A percentile compares a stretch with the other conserved stretches of the same genome.
These are phyloP conservation scores for Scedosporium minutisporum DNA, from an alignment of 2,329 filamentous ascomycete genomes.

Conservation along the genomic window DNA sequence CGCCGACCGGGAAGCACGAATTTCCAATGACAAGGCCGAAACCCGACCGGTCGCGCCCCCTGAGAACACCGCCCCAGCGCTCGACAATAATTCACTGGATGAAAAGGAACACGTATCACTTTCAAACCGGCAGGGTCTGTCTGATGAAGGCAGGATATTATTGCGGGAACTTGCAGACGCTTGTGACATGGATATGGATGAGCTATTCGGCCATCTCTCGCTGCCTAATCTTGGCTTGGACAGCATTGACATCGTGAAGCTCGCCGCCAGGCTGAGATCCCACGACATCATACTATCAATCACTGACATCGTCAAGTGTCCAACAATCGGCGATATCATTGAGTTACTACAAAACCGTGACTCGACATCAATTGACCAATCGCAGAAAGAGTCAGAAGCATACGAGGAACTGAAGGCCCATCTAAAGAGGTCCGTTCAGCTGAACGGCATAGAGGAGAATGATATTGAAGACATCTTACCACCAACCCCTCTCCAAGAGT, in stretches of 20 bases:
- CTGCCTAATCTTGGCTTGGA: constrained; percentile 80
- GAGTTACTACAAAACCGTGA: not conserved
- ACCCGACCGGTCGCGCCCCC: not conserved
- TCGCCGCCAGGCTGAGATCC: constrained; percentile 62
- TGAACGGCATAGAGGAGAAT: constrained; percentile 17
- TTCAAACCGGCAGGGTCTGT: not conserved
- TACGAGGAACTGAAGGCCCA: constrained; percentile 16
- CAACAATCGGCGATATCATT: constrained; percentile 55
- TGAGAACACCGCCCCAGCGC: not conserved
- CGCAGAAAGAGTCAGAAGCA: not conserved
- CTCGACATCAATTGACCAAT: not conserved
- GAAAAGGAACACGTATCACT: not conserved
- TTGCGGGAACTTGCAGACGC: constrained; percentile 52
- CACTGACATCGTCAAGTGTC: constrained; percentile 66
- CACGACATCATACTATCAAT: constrained; percentile 52
- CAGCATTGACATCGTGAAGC: constrained; percentile 83
- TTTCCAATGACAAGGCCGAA: not conserved
- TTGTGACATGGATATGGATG: constrained; percentile 38
- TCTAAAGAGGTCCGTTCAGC: constrained; percentile 28
- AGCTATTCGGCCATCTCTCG: constrained; percentile 49
- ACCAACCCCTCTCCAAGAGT: constrained; percentile 75
- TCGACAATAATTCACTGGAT: not conserved
- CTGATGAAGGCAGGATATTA: not conserved
- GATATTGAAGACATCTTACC: constrained; percentile 55
- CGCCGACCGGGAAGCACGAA: constrained; percentile 31